Conservation (phyloP, 331 rosid genomes). For the Stylosanthes scabra region DNA sequence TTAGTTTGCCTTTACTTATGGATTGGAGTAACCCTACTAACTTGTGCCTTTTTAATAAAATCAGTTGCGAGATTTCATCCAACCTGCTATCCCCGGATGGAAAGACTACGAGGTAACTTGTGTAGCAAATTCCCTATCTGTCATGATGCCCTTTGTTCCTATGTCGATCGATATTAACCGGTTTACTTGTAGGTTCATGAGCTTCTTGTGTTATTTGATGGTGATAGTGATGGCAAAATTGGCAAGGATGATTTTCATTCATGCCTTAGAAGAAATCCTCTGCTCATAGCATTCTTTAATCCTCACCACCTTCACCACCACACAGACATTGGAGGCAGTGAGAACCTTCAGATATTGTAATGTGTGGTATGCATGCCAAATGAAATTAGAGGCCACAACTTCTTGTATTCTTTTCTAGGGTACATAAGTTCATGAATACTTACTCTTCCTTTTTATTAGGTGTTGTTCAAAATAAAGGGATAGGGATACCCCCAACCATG, state of each 20-base stretch:
- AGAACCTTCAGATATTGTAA: conserved; percentile 51
- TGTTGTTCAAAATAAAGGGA: conserved; percentile 22
- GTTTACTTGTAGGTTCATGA: conserved; percentile 60
- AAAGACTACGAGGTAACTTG: conserved; percentile 64
- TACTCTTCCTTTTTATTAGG: conserved; percentile 27
- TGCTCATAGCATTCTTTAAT: conserved; percentile 76
- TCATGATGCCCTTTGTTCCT: not conserved
- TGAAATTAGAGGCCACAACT: conserved; percentile 22
- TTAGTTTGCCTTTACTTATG: conserved; percentile 1
- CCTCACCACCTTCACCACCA: conserved; percentile 48
- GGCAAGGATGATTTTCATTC: conserved; percentile 66
- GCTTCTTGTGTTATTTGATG: conserved; percentile 64
- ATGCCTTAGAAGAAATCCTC: conserved; percentile 74
- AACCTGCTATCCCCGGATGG: conserved; percentile 58
- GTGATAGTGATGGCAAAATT: conserved; percentile 62
- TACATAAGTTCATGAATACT: not conserved
- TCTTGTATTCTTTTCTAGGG: conserved; percentile 21
- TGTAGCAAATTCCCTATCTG: not conserved
- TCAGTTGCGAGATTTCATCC: conserved; percentile 70
- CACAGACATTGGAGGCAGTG: conserved; percentile 40
- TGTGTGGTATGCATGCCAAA: conserved; percentile 33
- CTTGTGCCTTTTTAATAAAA: conserved; percentile 9
- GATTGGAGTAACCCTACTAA: conserved; percentile 33
- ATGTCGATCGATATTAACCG: conserved; percentile 18
- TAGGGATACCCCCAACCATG: conserved; percentile 8